Evolutionary conservation across 2,329 filamentous ascomycete species (phyloP), one percentile per base, ranked within the genome.

Genomic region (Venturia pyrina): DNA sequence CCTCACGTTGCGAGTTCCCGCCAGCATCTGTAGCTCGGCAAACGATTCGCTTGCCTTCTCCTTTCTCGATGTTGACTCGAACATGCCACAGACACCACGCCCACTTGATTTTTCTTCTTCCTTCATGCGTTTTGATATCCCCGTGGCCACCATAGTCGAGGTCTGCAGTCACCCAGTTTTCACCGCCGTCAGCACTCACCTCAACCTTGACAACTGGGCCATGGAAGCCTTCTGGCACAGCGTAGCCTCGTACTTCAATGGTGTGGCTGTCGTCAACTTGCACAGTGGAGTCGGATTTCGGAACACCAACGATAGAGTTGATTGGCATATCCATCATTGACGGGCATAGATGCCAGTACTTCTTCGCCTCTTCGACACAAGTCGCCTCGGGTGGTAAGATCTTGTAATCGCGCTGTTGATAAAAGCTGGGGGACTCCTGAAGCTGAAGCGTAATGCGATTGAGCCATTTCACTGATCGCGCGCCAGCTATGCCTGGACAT

Each of bases 321-420:
- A 85, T 77, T 0, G 81, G 82, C 79, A 83, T 83, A 60, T 83
- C 82, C 65, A 81, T 79, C 65, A 86, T 76, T 2, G 84, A 75
- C 0, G 80, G 78, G 0, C 80, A 77, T 19, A 72, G 75, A 28
- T 75, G 71, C 84, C 84, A 87, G 71, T 79, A 85, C 56, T 77
- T 73, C 68, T 81, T 78, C 3, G 84, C 84, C 19, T 78, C 77
- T 62, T 81, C 78, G 62, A 74, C 76, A 63, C 78, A 79, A 13
- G 77, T 75, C 0, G 78, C 82, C 44, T 83, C 77, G 0, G 80
- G 81, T 0, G 83, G 83, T 7, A 87, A 74, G 40, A 84, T 77
- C 71, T 86, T 86, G 75, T 87, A 87, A 72, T 86, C 84, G 62
- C 76, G 78, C 66, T 82, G 80, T 73, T 85, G 83, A 70, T 86